Conservation (phyloP, 129 eudicot species). For the Helichrysum umbraculigerum region DNA sequence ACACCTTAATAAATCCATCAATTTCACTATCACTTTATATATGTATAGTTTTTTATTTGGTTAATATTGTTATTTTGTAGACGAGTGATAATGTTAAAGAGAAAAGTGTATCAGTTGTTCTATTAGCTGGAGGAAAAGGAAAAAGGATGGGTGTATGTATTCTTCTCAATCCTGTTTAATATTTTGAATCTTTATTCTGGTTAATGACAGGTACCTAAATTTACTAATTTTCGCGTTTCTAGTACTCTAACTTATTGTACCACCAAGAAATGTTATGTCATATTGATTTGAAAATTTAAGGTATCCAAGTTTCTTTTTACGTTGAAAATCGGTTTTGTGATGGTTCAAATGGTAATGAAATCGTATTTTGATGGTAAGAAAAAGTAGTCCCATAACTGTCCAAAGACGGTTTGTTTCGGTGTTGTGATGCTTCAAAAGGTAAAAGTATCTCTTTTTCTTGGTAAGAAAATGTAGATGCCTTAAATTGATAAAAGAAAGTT, state of each 20-base stretch:
- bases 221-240: neutral
- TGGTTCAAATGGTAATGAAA: neutral
- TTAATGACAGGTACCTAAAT: no score
- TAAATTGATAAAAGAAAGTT: neutral
- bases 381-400: neutral
- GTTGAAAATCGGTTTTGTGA: neutral
- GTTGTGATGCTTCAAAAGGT: no score
- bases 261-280: neutral
- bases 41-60: neutral
- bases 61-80: constrained; percentile 36
- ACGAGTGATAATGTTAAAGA: constrained; percentile 61
- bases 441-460: neutral
- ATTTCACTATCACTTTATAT: no score
- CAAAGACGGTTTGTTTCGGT: no score
- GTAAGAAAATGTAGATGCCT: neutral
- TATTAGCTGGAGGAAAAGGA: constrained; percentile 97
- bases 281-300: neutral
- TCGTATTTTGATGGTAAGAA: neutral
- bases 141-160: constrained; percentile 91
- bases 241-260: neutral
- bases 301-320: neutral
- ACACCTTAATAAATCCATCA: no score
- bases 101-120: constrained; percentile 91
- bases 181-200: neutral
- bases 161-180: neutral